These are phyloP conservation scores for Phytophthora niederhauseri DNA, from an alignment of 352 stramenopile genomes.

Conservation along the genomic window DNA sequence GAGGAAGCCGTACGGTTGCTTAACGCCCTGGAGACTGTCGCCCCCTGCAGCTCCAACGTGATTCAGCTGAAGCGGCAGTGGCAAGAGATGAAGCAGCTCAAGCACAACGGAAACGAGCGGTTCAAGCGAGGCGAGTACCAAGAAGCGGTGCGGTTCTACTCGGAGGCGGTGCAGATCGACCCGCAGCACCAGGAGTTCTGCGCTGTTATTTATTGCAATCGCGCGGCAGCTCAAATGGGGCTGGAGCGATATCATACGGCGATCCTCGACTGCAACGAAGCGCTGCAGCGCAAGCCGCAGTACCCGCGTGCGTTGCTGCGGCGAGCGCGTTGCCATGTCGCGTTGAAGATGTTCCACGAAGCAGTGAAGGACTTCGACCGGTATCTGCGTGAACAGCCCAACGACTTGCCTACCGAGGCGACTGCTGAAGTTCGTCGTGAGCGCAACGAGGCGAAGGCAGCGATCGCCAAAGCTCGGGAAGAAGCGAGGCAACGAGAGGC, in stretches of 20 bases:
- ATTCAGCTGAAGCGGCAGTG: conserved; percentile 72
- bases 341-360: conserved; percentile 60
- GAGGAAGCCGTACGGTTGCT: conserved; percentile 66
- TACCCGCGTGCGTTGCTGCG: conserved; percentile 69
- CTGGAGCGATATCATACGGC: conserved; percentile 68
- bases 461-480: conserved; percentile 52
- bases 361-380: conserved; percentile 78
- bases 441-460: conserved; percentile 49
- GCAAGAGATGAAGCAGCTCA: conserved; percentile 70
- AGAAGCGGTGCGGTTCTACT: conserved; percentile 62
- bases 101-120: conserved; percentile 66
- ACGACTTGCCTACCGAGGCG: conserved; percentile 23
- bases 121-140: conserved; percentile 69
- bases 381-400: conserved; percentile 60
- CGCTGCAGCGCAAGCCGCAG: conserved; percentile 60
- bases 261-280: conserved; percentile 77
- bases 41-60: conserved; percentile 74
- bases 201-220: conserved; percentile 83
- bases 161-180: conserved; percentile 69
- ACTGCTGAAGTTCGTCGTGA: conserved; percentile 52
- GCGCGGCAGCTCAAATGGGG: conserved; percentile 80
- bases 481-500: conserved; percentile 44
- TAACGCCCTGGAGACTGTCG: conserved; percentile 59
- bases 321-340: conserved; percentile 71
- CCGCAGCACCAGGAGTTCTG: conserved; percentile 74